These are phyloP conservation scores for Microstroma glucosiphilum DNA, from an alignment of 1,284 basidiomycete genomes.

Conservation along the genomic window DNA sequence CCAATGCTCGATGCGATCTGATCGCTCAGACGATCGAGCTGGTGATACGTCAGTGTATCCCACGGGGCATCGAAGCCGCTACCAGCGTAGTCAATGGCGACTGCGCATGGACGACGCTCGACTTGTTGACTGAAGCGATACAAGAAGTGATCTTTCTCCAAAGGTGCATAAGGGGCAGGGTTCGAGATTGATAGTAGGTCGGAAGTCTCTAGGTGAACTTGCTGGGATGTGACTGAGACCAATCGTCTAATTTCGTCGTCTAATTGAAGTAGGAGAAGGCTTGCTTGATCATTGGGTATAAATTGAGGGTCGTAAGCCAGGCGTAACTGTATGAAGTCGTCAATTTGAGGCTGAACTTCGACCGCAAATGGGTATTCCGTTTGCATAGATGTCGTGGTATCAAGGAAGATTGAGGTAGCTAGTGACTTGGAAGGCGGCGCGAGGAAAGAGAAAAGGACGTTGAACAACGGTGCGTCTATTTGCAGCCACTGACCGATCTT, in stretches of 20 bases:
- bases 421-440: constrained; percentile 12
- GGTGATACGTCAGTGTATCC: constrained; percentile 25
- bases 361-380: constrained; percentile 37
- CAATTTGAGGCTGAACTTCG: constrained; percentile 24
- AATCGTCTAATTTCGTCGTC: constrained; percentile 12
- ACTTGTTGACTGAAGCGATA: constrained; percentile 22
- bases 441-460: constrained; percentile 38
- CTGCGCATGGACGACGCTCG: constrained; percentile 18
- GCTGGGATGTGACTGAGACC: background rate
- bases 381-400: constrained; percentile 24
- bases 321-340: constrained; percentile 20
- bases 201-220: background rate
- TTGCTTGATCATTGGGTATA: constrained; percentile 26
- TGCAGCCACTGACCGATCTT: constrained; percentile 31
- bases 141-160: background rate
- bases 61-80: constrained; percentile 13
- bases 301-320: constrained; percentile 23
- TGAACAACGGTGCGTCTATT: constrained; percentile 24
- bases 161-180: background rate
- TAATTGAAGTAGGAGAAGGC: constrained; percentile 27
- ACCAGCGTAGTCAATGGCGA: constrained; percentile 29
- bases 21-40: constrained; percentile 31
- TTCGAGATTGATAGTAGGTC: background rate
- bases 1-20: constrained; percentile 25
- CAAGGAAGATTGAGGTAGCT: constrained; percentile 5